Base-by-base conservation (phyloP, 2,329 filamentous ascomycete genomes). In the Truncatella angustata region DNA sequence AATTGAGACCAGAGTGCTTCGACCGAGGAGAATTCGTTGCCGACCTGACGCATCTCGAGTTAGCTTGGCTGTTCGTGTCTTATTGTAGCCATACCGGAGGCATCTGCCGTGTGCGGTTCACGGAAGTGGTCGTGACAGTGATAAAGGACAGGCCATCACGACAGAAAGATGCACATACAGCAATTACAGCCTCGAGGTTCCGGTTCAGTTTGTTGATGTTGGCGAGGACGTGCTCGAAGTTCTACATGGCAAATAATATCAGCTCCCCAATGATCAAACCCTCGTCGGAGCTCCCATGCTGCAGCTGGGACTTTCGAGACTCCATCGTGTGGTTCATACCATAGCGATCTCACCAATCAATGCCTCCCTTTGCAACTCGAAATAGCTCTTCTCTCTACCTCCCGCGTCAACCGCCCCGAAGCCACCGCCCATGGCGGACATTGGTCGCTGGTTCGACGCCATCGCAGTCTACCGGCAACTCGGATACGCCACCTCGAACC, bases 1-100 rank as follows among this genome's bases (percentile, higher is more conserved):
- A 99, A 97, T 64, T 96, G 91, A 35, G 90, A 95, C 94, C 94
- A 99, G 14, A 99, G 80, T 26, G 91, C 91, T 70, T 99, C 94
- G 39, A 99, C 94, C 4, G 91, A 92, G n/a, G 89, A 87, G 72
- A 99, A 97, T 66, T 99, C 94, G 71, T 96, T 96, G 34, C 94
- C 94, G 49, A 99, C 86, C 86, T 90, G 50, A 20, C 10, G 12
- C 16, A 14, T 9, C 23, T n/a, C 11, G 32, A 16, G 11, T 40
- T n/a, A 20, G 52, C 12, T 42, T 12, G 42, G 46, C 12, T 46
- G n/a, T n/a, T n/a, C n/a, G n/a, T n/a, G n/a, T n/a, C n/a, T 12
- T 23, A 18, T 10, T 20, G 40, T 28, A 23, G 18, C n/a, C 20
- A 16, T 6, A 14, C 20, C 23, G 11, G 10, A 14, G 21, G 18